Base-by-base conservation (phyloP, 345 rosid genomes). In the Eutrema japonicum region DNA sequence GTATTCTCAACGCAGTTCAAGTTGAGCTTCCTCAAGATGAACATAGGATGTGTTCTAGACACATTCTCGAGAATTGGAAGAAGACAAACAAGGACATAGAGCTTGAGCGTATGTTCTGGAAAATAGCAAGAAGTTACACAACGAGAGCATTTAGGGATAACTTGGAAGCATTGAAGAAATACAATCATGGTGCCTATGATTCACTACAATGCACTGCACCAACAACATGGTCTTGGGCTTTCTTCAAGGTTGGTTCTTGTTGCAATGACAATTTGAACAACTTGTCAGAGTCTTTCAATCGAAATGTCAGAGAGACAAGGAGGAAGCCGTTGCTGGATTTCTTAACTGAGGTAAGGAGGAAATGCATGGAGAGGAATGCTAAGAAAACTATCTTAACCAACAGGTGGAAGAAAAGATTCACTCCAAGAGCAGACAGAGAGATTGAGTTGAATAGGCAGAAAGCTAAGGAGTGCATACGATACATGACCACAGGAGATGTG, bases 241-340 rank as follows among this genome's bases (percentile, higher is more conserved):
- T 64, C 55, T 64, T 64, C 4, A 64, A 32, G 33, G 5, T 47
- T 9, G 32, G 26, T 2, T 46, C 55, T 3, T 64, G 54, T 12
- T 64, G 42, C 10, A 64, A 64, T 47, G 68, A 64, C 6, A 64
- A 64, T 2, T 10, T 64, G 10, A 64, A 64, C 3, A 64, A 64
- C 4, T 12, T 64, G 3, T 64, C 11, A 1, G 30, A 46, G 14
- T 46, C 55, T 2, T 46, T 64, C 4, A 46, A 46, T 10, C 9
- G 42, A 5, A 64, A 10, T 3, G 16, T 64, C 1, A 64, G 43
- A 3, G 68, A 64, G 6, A 10, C 54, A 46, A 64, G 55, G n/a
- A 46, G 68, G 30, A 14, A 4, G 2, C 68, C 30, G 2, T 6
- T 46, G 1, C n/a, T 46, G 10, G 54, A 46, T 14, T 0, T 47